Conservation (phyloP, 73 alveolate species). For the Blepharisma stoltei region DNA sequence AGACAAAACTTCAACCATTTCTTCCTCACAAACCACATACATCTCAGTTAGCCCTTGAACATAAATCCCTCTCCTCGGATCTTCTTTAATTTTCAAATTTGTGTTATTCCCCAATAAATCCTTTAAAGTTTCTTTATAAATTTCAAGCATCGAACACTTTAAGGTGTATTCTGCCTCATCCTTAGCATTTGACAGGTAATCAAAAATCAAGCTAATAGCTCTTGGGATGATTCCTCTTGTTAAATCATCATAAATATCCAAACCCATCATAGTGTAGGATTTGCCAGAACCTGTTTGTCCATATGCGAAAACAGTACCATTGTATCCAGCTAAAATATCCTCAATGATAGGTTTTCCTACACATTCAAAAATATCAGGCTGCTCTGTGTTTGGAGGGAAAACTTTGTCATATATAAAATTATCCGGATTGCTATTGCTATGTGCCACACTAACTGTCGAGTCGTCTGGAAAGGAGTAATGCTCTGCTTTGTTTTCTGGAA, state of each 20-base stretch:
- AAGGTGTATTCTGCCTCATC: conserved; percentile 59
- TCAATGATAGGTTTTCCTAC: conserved; percentile 72
- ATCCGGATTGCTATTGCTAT: conserved; percentile 3
- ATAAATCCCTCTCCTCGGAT: conserved; percentile 71
- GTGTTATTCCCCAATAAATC: conserved; percentile 54
- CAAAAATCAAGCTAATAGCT: conserved; percentile 38
- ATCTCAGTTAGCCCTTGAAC: conserved; percentile 73
- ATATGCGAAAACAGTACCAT: conserved; percentile 92
- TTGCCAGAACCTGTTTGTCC: conserved; percentile 98
- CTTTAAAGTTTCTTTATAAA: conserved; percentile 68
- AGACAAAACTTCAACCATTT: conserved; percentile 37
- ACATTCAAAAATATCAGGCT: conserved; percentile 58
- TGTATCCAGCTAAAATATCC: conserved; percentile 75
- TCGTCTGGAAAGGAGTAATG: conserved; percentile 39
- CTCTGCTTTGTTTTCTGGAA: conserved; percentile 34
- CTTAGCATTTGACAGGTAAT: conserved; percentile 35
- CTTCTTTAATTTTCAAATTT: conserved; percentile 70
- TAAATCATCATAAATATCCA: conserved; percentile 68
- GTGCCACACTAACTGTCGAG: conserved; percentile 39
- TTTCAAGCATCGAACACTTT: conserved; percentile 76
- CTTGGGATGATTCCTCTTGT: conserved; percentile 87
- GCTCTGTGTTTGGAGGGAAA: conserved; percentile 61
- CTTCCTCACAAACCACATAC: conserved; percentile 48
- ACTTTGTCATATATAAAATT: conserved; percentile 70
- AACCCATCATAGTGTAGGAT: conserved; percentile 95